phyloP scores from a whole-genome alignment of 2,329 filamentous ascomycete genomes.

The Colletotrichum filicis region DNA sequence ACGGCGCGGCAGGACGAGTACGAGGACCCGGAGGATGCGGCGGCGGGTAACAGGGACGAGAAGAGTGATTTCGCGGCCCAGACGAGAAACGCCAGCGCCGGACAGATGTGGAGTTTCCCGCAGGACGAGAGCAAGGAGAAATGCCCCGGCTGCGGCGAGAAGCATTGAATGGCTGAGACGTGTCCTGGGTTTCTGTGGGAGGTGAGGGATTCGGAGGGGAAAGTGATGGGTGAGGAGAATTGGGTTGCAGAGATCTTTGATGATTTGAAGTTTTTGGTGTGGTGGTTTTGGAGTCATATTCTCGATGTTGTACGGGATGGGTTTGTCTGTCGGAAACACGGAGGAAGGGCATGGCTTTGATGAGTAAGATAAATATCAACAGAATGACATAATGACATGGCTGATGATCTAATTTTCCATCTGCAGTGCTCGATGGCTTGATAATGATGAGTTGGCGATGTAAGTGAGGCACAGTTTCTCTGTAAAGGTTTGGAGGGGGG shows the following conservation, averaged over 20 bases:
- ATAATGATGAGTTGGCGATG: background rate
- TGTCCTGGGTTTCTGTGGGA: background rate
- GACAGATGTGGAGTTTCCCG: background rate
- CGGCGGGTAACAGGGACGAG: constrained; percentile 31
- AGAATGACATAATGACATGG: background rate
- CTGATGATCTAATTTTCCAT: background rate
- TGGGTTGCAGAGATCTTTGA: background rate
- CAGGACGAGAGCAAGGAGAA: background rate
- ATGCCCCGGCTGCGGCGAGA: constrained; percentile 10
- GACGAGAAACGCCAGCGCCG: background rate
- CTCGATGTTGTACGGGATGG: background rate
- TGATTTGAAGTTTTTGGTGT: background rate
- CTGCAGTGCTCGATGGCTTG: background rate
- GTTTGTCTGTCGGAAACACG: background rate
- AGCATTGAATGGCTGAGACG: background rate
- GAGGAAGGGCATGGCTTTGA: background rate
- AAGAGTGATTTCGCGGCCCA: constrained; percentile 46
- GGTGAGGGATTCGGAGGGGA: background rate
- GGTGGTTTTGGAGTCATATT: background rate
- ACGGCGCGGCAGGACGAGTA: constrained; percentile 41
- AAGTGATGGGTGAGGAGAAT: too few species aligned
- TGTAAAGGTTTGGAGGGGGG: too few species aligned
- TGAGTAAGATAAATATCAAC: background rate
- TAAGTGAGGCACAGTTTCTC: background rate
- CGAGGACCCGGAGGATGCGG: constrained; percentile 40